Base-by-base conservation (phyloP, 176 grass and related monocot species). In the Musa itinerans region DNA sequence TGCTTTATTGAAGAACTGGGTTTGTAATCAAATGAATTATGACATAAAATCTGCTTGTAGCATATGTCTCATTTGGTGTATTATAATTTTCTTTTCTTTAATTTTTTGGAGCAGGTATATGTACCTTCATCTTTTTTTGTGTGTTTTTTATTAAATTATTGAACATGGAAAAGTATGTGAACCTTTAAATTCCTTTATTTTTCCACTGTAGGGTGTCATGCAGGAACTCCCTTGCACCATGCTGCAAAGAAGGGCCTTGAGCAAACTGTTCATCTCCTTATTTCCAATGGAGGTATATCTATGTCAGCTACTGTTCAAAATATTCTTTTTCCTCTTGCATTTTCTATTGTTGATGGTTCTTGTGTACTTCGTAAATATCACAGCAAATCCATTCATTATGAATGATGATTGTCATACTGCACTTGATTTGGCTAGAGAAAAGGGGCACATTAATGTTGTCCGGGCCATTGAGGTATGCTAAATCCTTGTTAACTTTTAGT, bases 401-500 rank as follows among this genome's bases (percentile, higher is more conserved):
- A 99, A 99, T 65, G 96, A 99, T 68, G 86, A 99, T 83, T 94
- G 96, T 58, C 80, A 89, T 69, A 99, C 86, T 26, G 86, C 96
- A 56, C 96, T 99, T 87, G 96, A 95, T 69, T 26, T 99, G 84
- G 88, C 96, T 69, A 92, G 95, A 83, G 95, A 99, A 79, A 99
- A 89, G 71, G 95, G 90, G 50, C 84, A 99, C 83, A 52, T 83
- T 27, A 94, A 89, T n/a, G 89, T 99, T 63, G 88, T 99, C 49
- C 78, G 91, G 2, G 86, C 96, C 54, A 92, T 99, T 83, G 96
- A 99, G 96, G 96, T 99, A 83, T 78, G 21, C 15, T 68, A 52
- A 80, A 22, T 29, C 53, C 69, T 68, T n/a, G 19, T 50, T 19
- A 49, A 21, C 43, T 13, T 50, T 50, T 69, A 19, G 20, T 9